Percentiles rank a stretch among this genome's conserved stretches.
Evolutionary conservation across 805 yeast genomes (phyloP).

Genomic region (Ogataea polymorpha): DNA sequence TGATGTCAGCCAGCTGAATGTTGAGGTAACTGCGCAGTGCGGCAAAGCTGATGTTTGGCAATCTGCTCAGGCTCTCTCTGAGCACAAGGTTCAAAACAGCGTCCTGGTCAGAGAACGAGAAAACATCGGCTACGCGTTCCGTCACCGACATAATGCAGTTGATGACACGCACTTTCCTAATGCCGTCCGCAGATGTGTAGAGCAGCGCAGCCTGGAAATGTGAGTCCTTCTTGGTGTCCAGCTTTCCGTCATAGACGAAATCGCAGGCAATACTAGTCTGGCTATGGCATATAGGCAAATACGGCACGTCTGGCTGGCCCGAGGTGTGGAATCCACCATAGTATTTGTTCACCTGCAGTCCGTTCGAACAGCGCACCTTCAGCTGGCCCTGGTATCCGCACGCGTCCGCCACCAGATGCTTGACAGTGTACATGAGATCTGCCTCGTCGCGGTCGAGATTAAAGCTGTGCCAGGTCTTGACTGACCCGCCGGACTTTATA

Average conservation of each 20-base stretch:
- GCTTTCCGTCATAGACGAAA: slow-evolving; percentile 71
- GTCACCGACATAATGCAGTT: slow-evolving; percentile 82
- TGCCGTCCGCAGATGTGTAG: slow-evolving; percentile 76
- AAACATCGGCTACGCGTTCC: slow-evolving; percentile 67
- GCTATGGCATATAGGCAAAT: slow-evolving; percentile 60
- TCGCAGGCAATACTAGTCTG: slow-evolving; percentile 69
- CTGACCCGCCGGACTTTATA: slow-evolving; percentile 65
- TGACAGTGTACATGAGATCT: slow-evolving; percentile 57
- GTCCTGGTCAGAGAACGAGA: slow-evolving; percentile 78
- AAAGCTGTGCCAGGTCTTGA: slow-evolving; percentile 66
- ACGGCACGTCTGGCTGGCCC: slow-evolving; percentile 53
- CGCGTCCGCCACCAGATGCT: slow-evolving; percentile 46
- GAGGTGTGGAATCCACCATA: slow-evolving; percentile 54
- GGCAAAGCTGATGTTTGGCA: slow-evolving; percentile 37
- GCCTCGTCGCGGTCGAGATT: slow-evolving; percentile 64
- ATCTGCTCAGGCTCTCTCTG: slow-evolving; percentile 42
- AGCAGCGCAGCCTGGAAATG: slow-evolving; percentile 89
- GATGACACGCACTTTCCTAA: slow-evolving; percentile 80
- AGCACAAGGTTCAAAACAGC: slow-evolving; percentile 52
- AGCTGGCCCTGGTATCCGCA: slow-evolving; percentile 78
- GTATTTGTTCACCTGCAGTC: slow-evolving; percentile 75
- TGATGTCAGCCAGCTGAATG: slow-evolving; percentile 49
- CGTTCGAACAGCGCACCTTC: slow-evolving; percentile 83
- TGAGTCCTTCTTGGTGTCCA: slow-evolving; percentile 68
- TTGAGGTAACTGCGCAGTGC: slow-evolving; percentile 32